Conservation (phyloP, 768 basidiomycete species). For the Kockovaella imperatae region DNA sequence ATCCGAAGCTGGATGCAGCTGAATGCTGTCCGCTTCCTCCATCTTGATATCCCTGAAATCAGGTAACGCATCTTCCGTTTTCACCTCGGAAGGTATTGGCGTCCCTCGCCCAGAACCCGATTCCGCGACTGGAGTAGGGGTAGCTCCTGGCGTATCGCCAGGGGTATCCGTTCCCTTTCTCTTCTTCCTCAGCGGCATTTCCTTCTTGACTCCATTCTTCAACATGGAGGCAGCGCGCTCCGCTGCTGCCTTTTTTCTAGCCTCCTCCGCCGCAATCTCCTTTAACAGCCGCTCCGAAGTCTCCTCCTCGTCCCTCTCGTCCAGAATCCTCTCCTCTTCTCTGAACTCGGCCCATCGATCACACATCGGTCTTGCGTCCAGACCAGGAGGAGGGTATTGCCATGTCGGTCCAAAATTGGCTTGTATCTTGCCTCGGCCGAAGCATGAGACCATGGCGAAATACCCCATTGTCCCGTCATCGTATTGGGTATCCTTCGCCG, state of each 20-base stretch:
- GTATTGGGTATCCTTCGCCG: conserved; percentile 60
- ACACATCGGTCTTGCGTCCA: conserved; percentile 56
- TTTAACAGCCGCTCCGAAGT: conserved; percentile 20
- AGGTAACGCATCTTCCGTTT: too few species aligned
- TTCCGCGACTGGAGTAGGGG: not conserved
- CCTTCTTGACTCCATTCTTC: not conserved
- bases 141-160: not conserved
- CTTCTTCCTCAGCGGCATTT: conserved; percentile 1
- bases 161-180: conserved; percentile 3
- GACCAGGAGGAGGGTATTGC: conserved; percentile 32
- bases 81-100: too few species aligned
- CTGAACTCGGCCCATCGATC: conserved; percentile 82
- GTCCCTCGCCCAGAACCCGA: not conserved
- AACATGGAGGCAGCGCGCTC: not conserved
- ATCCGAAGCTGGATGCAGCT: too few species aligned
- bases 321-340: conserved; percentile 69
- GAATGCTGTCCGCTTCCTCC: too few species aligned
- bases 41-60: too few species aligned
- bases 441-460: conserved; percentile 88
- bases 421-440: conserved; percentile 74
- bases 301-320: conserved; percentile 67
- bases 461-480: conserved; percentile 95
- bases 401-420: conserved; percentile 84
- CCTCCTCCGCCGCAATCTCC: conserved; percentile 20
- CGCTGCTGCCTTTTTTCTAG: not conserved